Percentiles rank a stretch among this genome's conserved stretches.
These are phyloP conservation scores for Peniophora sp. DNA, from an alignment of 1,284 basidiomycete species.

Conservation along the genomic window DNA sequence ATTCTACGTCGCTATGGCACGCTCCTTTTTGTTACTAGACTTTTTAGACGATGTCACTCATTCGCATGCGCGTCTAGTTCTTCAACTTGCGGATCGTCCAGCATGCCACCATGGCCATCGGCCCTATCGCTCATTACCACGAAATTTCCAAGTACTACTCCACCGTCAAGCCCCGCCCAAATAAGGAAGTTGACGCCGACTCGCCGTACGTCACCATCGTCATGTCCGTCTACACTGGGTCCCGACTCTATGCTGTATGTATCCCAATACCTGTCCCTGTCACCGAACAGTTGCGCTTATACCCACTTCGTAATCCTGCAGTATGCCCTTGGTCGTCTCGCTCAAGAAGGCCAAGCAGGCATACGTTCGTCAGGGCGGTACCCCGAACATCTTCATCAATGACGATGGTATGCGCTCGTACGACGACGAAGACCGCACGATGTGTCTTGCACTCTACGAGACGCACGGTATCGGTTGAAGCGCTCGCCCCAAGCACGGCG, in stretches of 20 bases:
- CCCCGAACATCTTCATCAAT: conserved; percentile 40
- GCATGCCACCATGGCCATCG: conserved; percentile 31
- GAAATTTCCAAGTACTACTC: conserved; percentile 42
- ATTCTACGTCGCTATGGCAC: conserved; percentile 33
- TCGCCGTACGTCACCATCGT: conserved; percentile 48
- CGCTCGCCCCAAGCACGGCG: conserved; percentile 66
- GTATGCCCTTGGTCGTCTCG: conserved; percentile 36
- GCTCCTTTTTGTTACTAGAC: conserved; percentile 4
- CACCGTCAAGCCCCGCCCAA: conserved; percentile 30
- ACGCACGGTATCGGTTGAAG: conserved; percentile 81
- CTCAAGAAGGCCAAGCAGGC: conserved; percentile 39
- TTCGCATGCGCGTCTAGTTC: conserved; percentile 15
- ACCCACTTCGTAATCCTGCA: conserved; percentile 4
- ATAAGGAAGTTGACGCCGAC: conserved; percentile 32
- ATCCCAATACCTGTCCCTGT: background rate
- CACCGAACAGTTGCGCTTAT: background rate
- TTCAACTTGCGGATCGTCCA: conserved; percentile 30
- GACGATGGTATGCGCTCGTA: conserved; percentile 49
- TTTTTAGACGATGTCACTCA: conserved; percentile 6
- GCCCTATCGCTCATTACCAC: conserved; percentile 43
- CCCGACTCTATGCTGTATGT: conserved; percentile 28
- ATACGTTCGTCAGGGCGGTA: conserved; percentile 44
- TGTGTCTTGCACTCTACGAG: conserved; percentile 68
- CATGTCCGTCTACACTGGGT: conserved; percentile 47
- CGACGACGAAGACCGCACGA: conserved; percentile 49